Base-by-base conservation (phyloP, 768 basidiomycete species). In the Pholiota microspora region DNA sequence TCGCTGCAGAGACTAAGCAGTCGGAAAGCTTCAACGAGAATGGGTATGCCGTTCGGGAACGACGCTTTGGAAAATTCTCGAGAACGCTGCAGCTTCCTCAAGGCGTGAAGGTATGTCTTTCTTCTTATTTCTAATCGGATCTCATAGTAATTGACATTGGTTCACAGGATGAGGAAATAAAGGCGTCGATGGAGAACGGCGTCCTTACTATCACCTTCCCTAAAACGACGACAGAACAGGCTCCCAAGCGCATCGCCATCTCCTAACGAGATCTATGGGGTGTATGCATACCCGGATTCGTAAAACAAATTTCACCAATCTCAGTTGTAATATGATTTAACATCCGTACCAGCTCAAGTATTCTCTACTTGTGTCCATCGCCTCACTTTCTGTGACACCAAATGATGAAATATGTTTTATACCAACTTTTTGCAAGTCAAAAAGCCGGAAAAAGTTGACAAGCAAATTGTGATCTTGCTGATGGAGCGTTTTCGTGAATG, bases 121-220 rank as follows among this genome's bases (percentile, higher is more conserved):
- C 6, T 10, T 52, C 6, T 8, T 12, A 6, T 13, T 49, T 34
- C 6, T 49, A 3, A 4, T 31, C 36, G 32, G 21, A 10, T 49
- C 48, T 15, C 15, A 21, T 42, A 18, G 28, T 9, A 16, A 10
- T 50, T 23, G 7, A n/a, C 12, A 27, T 28, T 55, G n/a, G 24
- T 67, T 74, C 40, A 70, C 25, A 61, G 59, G 59, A 58, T 28
- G 59, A 55, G 10, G 59, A 58, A 15, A 58, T 61, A 27, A 61
- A 74, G 34, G 83, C 82, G 0, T 63, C 71, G 45, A 73, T 83
- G 74, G 78, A 80, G 10, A 64, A 79, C 45, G 82, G 82, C 4
- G 54, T 82, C 15, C 62, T 84, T 64, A 79, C 69, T 7, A 67
- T 83, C 28, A 77, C 76, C 1, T 83, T 81, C 74, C 81, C 82